Percentiles rank a stretch among this genome's conserved stretches.
These are phyloP conservation scores for Yarrowia sp. DNA, from an alignment of 805 yeast species.

Conservation along the genomic window DNA sequence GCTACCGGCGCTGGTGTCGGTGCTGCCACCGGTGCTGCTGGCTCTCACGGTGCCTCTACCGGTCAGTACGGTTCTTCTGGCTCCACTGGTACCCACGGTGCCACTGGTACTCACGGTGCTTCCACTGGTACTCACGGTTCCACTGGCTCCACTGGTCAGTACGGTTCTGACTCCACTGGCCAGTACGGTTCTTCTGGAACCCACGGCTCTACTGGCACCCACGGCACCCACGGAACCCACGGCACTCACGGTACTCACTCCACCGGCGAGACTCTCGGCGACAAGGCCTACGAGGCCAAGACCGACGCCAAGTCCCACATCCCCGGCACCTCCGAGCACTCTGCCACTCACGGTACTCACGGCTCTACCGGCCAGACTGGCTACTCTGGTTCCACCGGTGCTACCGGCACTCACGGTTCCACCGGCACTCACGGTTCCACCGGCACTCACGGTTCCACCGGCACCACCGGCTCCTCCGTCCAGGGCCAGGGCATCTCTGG, in stretches of 20 bases:
- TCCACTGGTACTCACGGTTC: background rate
- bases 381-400: background rate
- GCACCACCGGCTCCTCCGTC: background rate
- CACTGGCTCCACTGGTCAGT: too few species aligned
- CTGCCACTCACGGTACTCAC: background rate
- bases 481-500: constrained; percentile 13
- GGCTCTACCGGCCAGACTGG: too few species aligned
- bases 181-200: background rate
- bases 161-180: background rate
- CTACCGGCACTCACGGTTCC: background rate
- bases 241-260: background rate
- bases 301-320: constrained; percentile 15
- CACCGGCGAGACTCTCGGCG: constrained; percentile 1
- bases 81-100: background rate
- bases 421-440: background rate
- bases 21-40: constrained; percentile 14
- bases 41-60: constrained; percentile 3
- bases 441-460: background rate
- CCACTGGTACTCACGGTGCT: background rate
- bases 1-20: constrained; percentile 25
- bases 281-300: constrained; percentile 9
- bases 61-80: constrained; percentile 16
- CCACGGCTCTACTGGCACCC: too few species aligned
- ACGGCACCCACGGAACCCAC: background rate
- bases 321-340: constrained; percentile 6